Percentiles rank a stretch among this genome's conserved stretches.
Evolutionary conservation across 805 yeast species (phyloP).

Genomic region (Barnettozyma sp.): DNA sequence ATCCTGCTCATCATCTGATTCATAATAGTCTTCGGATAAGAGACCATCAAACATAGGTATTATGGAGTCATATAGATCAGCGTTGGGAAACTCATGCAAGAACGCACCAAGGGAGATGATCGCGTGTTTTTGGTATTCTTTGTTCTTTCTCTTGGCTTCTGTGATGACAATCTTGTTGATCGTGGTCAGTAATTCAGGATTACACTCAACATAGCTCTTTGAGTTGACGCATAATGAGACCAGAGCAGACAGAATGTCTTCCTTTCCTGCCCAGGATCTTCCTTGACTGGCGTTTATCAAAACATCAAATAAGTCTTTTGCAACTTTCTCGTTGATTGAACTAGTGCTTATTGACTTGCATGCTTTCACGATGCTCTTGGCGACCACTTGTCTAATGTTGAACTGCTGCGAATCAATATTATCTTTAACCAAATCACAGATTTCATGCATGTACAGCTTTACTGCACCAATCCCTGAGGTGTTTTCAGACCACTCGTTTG

Average conservation of each 20-base stretch:
- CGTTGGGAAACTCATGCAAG: slow-evolving; percentile 31
- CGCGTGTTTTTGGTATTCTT: slow-evolving; percentile 52
- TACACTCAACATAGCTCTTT: slow-evolving; percentile 27
- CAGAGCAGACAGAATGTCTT: slow-evolving; percentile 61
- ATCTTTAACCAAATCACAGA: slow-evolving; percentile 42
- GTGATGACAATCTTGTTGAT: slow-evolving; percentile 40
- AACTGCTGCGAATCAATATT: slow-evolving; percentile 55
- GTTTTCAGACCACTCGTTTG: slow-evolving; percentile 68
- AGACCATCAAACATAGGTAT: slow-evolving; percentile 26
- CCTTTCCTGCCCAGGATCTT: slow-evolving; percentile 87
- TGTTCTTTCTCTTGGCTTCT: slow-evolving; percentile 65
- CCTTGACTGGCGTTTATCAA: slow-evolving; percentile 62
- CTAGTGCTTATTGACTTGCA: slow-evolving; percentile 38
- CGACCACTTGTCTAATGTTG: slow-evolving; percentile 61
- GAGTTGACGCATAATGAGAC: slow-evolving; percentile 49
- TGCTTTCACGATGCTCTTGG: slow-evolving; percentile 56
- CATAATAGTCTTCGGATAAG: slow-evolving; percentile 34
- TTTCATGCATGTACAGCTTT: slow-evolving; percentile 63
- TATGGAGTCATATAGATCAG: slow-evolving; percentile 29
- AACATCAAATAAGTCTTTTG: slow-evolving; percentile 38
- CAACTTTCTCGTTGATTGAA: slow-evolving; percentile 18
- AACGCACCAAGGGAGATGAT: slow-evolving; percentile 48
- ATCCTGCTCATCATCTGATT: slow-evolving; percentile 34
- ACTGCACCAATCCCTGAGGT: slow-evolving; percentile 70
- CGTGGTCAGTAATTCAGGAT: slow-evolving; percentile 28